A percentile compares a stretch with the other conserved stretches of the same genome.
Conservation (phyloP, 371 early-diverging fungal genomes). For the Circinella minor region DNA sequence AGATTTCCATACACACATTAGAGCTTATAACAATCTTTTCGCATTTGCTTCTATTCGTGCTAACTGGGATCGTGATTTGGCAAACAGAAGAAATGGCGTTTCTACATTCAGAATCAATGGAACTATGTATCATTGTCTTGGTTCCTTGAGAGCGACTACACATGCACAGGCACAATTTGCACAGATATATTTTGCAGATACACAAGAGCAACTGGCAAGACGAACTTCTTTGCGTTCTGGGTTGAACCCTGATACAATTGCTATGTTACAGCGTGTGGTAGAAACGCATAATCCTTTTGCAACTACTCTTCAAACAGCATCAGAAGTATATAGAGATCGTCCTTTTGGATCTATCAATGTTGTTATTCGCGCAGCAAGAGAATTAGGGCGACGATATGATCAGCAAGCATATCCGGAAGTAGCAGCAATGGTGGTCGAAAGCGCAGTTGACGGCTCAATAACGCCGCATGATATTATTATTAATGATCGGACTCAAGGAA, state of each 20-base stretch:
- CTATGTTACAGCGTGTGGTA: background rate
- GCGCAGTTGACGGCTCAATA: background rate
- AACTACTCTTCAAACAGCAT: background rate
- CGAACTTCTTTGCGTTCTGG: background rate
- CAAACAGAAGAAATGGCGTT: background rate
- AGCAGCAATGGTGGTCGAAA: conserved; percentile 6
- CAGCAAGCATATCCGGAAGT: background rate
- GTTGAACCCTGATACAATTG: background rate
- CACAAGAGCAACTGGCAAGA: background rate
- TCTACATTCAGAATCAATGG: background rate
- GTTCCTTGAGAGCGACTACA: background rate
- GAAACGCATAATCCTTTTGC: background rate
- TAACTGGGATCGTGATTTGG: background rate
- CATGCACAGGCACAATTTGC: background rate
- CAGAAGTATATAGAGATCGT: background rate
- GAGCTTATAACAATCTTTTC: background rate
- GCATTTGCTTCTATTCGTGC: conserved; percentile 5
- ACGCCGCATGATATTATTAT: background rate
- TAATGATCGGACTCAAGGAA: conserved; percentile 1
- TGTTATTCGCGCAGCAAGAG: background rate
- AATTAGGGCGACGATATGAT: background rate
- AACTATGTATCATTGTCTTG: background rate
- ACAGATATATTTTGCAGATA: conserved; percentile 8
- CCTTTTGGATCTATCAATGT: background rate
- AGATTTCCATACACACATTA: background rate